A percentile compares a stretch with the other conserved stretches of the same genome.
Evolutionary conservation across 371 early-diverging fungal species (phyloP).

Genomic region (Dinochytrium kinnereticum): DNA sequence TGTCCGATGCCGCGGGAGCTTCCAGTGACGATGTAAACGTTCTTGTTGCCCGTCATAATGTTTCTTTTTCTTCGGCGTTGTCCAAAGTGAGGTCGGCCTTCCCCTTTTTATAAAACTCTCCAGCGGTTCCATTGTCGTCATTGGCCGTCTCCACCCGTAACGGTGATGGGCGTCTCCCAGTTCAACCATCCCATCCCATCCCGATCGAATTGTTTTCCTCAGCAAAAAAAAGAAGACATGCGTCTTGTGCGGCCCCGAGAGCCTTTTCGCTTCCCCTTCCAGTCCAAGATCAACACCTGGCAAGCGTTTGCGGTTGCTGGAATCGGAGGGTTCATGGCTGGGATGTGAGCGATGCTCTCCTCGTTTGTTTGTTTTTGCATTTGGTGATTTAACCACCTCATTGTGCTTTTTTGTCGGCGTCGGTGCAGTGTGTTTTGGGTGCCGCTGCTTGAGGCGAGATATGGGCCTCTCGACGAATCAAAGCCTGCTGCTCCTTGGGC

Average conservation of each 20-base stretch:
- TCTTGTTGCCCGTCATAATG: no score
- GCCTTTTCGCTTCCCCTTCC: neutral
- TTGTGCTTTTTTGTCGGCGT: neutral
- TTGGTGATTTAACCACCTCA: neutral
- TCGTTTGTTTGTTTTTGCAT: neutral
- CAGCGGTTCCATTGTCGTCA: no score
- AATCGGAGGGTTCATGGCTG: conserved; percentile 1
- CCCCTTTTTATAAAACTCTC: no score
- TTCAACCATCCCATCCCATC: neutral
- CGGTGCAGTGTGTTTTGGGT: neutral
- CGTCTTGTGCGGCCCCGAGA: neutral
- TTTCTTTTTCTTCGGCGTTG: no score
- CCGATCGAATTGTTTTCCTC: neutral
- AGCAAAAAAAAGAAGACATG: neutral
- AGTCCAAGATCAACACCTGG: neutral
- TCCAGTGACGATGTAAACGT: conserved; percentile 17
- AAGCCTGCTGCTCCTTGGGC: no score
- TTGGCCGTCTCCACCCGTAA: no score
- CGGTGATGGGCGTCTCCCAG: neutral
- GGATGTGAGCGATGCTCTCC: neutral
- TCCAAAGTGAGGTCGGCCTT: no score
- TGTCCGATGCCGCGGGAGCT: conserved; percentile 2
- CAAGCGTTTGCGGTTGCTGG: neutral
- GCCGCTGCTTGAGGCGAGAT: conserved; percentile 5
- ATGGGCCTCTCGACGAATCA: neutral